Evolutionary conservation across 108 stramenopile species (phyloP).

Genomic region (Aureococcus anophagefferens): DNA sequence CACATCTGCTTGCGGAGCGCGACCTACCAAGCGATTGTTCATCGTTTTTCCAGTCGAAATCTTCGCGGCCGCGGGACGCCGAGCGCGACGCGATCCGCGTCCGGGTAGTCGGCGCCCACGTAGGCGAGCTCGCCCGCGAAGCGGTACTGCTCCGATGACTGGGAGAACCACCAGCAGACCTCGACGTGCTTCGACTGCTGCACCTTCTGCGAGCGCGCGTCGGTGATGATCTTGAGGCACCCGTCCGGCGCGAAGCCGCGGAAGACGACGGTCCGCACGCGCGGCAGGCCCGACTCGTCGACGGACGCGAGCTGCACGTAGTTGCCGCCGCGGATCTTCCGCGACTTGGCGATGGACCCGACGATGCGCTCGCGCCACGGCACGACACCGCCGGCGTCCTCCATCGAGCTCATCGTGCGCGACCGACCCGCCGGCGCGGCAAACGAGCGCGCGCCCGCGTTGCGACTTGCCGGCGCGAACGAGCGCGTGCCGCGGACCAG

Average conservation of each 20-base stretch:
- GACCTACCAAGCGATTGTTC: constrained; percentile 20
- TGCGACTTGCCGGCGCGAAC: too few relatives aligned
- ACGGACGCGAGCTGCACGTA: constrained; percentile 75
- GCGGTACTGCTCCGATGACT: constrained; percentile 73
- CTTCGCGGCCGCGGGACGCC: too few relatives aligned
- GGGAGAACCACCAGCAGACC: constrained; percentile 76
- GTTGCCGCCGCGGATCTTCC: constrained; percentile 73
- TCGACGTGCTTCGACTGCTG: constrained; percentile 36
- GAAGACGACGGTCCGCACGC: constrained; percentile 69
- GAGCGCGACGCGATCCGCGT: too few relatives aligned
- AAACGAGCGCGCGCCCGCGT: too few relatives aligned
- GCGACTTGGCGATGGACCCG: constrained; percentile 56
- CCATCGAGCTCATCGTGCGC: too few relatives aligned
- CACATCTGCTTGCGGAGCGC: constrained; percentile 60
- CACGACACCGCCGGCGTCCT: too few relatives aligned
- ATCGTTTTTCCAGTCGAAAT: constrained; percentile 4
- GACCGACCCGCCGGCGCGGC: too few relatives aligned
- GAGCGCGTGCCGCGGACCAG: too few relatives aligned
- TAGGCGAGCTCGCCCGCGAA: constrained; percentile 56
- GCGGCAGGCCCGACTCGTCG: constrained; percentile 44
- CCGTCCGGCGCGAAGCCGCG: constrained; percentile 40
- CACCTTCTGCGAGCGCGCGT: constrained; percentile 60
- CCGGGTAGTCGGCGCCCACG: constrained; percentile 32
- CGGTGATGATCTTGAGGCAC: constrained; percentile 66
- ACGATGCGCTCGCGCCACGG: constrained; percentile 57